Conservation (phyloP, 352 stramenopile species). For the Phytophthora ohioensis region DNA sequence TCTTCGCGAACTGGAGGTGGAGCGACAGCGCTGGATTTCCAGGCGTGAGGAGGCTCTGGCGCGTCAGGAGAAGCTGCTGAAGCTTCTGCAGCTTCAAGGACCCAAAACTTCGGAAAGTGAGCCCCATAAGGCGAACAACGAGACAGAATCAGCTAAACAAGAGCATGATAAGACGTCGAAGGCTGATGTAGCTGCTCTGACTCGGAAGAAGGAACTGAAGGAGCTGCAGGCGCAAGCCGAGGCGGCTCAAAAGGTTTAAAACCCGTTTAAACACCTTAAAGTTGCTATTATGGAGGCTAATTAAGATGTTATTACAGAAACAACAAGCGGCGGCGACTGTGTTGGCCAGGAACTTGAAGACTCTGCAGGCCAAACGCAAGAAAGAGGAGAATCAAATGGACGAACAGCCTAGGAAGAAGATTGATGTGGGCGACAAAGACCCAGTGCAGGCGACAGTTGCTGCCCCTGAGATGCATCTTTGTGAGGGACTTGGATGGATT, state of each 20-base stretch:
- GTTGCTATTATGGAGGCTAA: no score
- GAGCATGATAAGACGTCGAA: not conserved
- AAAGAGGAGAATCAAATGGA: conserved; percentile 22
- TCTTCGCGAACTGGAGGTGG: conserved; percentile 24
- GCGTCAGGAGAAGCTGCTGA: conserved; percentile 38
- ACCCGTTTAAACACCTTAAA: no score
- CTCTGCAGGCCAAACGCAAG: conserved; percentile 41
- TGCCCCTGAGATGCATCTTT: conserved; percentile 36
- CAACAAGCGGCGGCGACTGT: conserved; percentile 36
- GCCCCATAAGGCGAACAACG: conserved; percentile 9
- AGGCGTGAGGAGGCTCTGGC: conserved; percentile 38
- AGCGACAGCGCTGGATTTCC: conserved; percentile 33
- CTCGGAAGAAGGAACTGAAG: conserved; percentile 51
- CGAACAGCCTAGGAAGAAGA: conserved; percentile 30
- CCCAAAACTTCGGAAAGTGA: conserved; percentile 10
- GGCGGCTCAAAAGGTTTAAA: conserved; percentile 40
- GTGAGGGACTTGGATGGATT: conserved; percentile 23
- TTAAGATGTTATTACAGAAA: conserved; percentile 28
- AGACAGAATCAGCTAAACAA: not conserved
- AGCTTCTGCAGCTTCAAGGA: conserved; percentile 41
- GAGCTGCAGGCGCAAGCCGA: conserved; percentile 42
- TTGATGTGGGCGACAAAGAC: not conserved
- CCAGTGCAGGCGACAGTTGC: not conserved
- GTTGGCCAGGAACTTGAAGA: conserved; percentile 40
- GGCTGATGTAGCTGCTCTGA: not conserved